Base-by-base conservation (phyloP, 2,329 filamentous ascomycete genomes). In the Drechslerella stenobrocha region DNA sequence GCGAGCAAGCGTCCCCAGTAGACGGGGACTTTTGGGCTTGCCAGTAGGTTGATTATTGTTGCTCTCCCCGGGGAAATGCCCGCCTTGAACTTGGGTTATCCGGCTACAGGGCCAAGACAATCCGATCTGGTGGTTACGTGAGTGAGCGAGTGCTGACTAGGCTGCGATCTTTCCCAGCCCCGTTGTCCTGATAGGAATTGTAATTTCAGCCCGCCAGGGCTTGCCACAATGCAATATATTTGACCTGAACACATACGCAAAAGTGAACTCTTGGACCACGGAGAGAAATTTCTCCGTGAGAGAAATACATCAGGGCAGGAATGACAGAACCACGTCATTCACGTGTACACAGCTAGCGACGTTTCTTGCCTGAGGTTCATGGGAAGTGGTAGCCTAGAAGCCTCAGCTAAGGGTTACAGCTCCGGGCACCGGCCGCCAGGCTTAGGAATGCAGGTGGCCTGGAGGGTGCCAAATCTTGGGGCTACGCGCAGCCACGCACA, bases 381-480 rank as follows among this genome's bases (percentile, higher is more conserved):
- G 9, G 22, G 26, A 32, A 26, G 46, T 58, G 53, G 53, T 30
- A 50, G 53, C 53, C 53, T 58, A 58, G 53, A 15, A 20, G 8
- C 23, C 15, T 20, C 8, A 42, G 9, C 18, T 3, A 18, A 18
- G 8, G 8, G 9, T 5, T 20, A 8, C 2, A 9, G 2, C 37
- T 5, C 18, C 37, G 9, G 22, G 3, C n/a, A 20, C 9, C 15
- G 30, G 28, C 28, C 11, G n/a, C n/a, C n/a, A n/a, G n/a, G n/a
- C 45, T 44, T 4, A 50, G 53, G 53, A 58, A 58, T 58, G 53
- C 34, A 28, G 24, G 45, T 58, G 32, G 45, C 15, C 23, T 50
- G 3, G 22, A 7, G 23, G 11, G 28, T 5, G 28, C 5, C 5
- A 30, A 30, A n/a, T n/a, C n/a, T n/a, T n/a, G n/a, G n/a, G n/a